Conservation (phyloP, 2,329 filamentous ascomycete genomes). For the Rutstroemia sp. region DNA sequence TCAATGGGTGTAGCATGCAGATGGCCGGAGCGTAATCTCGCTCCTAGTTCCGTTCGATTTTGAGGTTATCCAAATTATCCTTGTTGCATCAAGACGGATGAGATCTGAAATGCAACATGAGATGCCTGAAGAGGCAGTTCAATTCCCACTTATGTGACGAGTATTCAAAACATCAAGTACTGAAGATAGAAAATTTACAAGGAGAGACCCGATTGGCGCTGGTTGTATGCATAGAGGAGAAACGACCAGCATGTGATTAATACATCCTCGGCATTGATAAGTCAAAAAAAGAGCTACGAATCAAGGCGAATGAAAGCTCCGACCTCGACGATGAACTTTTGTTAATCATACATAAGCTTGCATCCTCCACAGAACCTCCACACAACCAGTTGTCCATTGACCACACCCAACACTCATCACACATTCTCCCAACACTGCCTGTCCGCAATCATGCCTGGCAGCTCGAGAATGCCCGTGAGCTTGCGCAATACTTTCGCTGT, state of each 20-base stretch:
- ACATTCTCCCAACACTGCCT: constrained; percentile 1
- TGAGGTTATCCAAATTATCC: neutral
- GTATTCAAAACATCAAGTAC: neutral
- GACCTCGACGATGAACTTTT: constrained; percentile 3
- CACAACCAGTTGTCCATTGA: too few relatives aligned
- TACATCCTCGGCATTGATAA: constrained; percentile 8
- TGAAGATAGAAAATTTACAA: neutral
- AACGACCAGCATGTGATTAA: constrained; percentile 5
- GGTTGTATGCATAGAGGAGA: neutral
- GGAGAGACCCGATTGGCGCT: neutral
- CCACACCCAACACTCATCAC: neutral
- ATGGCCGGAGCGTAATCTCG: too few relatives aligned
- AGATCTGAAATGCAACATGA: neutral
- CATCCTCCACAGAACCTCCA: neutral
- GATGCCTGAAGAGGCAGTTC: neutral
- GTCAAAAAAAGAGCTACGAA: neutral
- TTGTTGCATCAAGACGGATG: neutral
- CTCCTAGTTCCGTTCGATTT: neutral
- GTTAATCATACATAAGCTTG: neutral
- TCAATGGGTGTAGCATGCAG: too few relatives aligned
- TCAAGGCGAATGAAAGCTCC: constrained; percentile 4
- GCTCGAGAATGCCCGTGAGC: constrained; percentile 63
- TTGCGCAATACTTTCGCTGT: constrained; percentile 60
- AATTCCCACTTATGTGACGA: neutral
- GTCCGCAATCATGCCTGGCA: constrained; percentile 47